Evolutionary conservation across 1,139 yeast genomes (phyloP).

Genomic region (Suhomyces bolitotheri): DNA sequence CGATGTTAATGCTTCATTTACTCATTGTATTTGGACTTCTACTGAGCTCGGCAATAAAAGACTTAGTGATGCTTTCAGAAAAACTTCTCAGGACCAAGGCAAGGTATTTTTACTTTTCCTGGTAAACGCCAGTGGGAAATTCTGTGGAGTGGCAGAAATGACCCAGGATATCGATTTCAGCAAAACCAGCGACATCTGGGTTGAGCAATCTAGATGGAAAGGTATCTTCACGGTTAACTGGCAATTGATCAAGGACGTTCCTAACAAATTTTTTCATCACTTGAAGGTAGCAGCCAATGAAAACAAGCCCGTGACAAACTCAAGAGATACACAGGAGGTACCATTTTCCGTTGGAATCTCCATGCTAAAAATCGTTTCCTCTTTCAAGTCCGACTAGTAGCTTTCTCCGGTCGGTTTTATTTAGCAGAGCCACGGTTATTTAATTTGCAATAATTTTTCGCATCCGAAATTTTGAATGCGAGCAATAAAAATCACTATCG

Average conservation of each 20-base stretch:
- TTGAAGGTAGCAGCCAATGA: slow-evolving; percentile 48
- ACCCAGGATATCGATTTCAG: slow-evolving; percentile 37
- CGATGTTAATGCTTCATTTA: slow-evolving; percentile 52
- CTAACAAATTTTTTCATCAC: slow-evolving; percentile 47
- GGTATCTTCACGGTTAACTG: slow-evolving; percentile 56
- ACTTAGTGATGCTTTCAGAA: slow-evolving; percentile 40
- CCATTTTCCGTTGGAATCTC: slow-evolving; percentile 46
- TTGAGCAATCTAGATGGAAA: slow-evolving; percentile 49
- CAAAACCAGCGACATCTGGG: slow-evolving; percentile 47
- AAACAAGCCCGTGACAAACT: slow-evolving; percentile 53
- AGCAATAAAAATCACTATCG: slow-evolving; percentile 4
- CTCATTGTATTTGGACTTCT: slow-evolving; percentile 58
- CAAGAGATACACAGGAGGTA: slow-evolving; percentile 62
- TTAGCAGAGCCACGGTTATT: no score
- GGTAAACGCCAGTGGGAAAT: slow-evolving; percentile 59
- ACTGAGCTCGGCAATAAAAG: slow-evolving; percentile 58
- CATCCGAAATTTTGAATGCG: slow-evolving; percentile 3
- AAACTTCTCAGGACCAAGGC: slow-evolving; percentile 20
- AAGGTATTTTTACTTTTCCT: slow-evolving; percentile 53
- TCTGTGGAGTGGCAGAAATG: slow-evolving; percentile 67
- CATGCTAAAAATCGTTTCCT: slow-evolving; percentile 47
- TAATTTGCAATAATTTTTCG: slow-evolving; percentile 1
- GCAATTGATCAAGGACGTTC: slow-evolving; percentile 52
- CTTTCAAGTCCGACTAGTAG: slow-evolving; percentile 23
- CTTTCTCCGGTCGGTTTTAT: background rate